Percentiles rank a stretch among this genome's conserved stretches.
phyloP scores from a whole-genome alignment of 176 grass and related monocot genomes.

The Oryza coarctata region DNA sequence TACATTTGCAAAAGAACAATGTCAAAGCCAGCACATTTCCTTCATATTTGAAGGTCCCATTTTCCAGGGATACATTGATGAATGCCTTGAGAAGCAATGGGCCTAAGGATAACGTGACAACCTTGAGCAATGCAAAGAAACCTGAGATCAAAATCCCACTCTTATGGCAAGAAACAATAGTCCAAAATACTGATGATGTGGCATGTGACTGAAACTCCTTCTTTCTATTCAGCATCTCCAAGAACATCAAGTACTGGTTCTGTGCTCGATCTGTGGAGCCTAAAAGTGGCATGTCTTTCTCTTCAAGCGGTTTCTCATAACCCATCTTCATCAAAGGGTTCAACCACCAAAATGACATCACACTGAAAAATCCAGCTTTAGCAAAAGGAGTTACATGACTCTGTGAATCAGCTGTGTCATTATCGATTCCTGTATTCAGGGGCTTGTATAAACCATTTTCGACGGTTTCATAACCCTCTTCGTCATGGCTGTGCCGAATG shows the following conservation, averaged over 20 bases:
- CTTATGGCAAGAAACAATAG: conserved; percentile 73
- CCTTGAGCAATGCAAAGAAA: conserved; percentile 85
- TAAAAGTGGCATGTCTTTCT: conserved; percentile 72
- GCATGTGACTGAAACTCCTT: conserved; percentile 32
- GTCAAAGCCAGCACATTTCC: conserved; percentile 50
- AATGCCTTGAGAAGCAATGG: conserved; percentile 82
- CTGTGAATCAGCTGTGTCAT: conserved; percentile 30
- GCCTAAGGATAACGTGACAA: conserved; percentile 63
- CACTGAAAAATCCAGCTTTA: conserved; percentile 60
- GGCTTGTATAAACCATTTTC: conserved; percentile 51
- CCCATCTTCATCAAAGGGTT: conserved; percentile 86
- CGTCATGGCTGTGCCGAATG: conserved; percentile 13
- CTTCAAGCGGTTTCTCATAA: conserved; percentile 76
- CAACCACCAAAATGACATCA: conserved; percentile 90
- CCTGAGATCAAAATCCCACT: conserved; percentile 64
- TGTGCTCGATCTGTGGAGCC: conserved; percentile 50
- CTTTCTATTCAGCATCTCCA: conserved; percentile 51
- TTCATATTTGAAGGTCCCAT: conserved; percentile 70
- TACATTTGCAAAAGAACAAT: conserved; percentile 74
- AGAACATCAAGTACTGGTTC: conserved; percentile 52
- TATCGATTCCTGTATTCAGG: conserved; percentile 41
- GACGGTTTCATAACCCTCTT: conserved; percentile 20
- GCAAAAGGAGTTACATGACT: conserved; percentile 49
- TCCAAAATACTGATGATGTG: conserved; percentile 60
- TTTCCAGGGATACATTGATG: conserved; percentile 70